Evolutionary conservation across 2,329 filamentous ascomycete species (phyloP), one percentile per base, ranked within the genome.

Genomic region (Bisporella sp.): DNA sequence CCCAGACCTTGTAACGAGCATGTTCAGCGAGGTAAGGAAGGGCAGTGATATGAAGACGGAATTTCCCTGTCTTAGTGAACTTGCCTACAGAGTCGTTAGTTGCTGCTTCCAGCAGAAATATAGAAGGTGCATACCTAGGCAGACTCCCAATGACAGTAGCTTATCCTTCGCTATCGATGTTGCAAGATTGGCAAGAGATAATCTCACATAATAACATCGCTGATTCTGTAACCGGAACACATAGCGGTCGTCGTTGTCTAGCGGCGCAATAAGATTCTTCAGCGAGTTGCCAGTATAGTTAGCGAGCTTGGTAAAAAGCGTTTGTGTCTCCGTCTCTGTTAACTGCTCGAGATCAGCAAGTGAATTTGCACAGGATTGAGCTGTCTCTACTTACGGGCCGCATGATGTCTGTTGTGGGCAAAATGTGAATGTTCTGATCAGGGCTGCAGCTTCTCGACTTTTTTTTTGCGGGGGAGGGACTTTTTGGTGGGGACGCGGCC

Each of bases 21-120:
- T 96, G 89, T 58, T 89, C 85, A 51, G 91, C 87, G 58, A 99
- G 85, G 56, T 96, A 81, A 56, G 90, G 86, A 52, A 99, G 76
- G 13, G 59, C 87, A 1, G 92, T 97, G 65, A 97, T 88, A 73
- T 96, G 91, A 49, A 99, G 76, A 48, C 92, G 77, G 74, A 99
- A 97, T 70, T 97, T 96, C 56, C 90, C 89, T 4, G 90, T 88
- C 76, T 96, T 97, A 55, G 91, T 96, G 73, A 96, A 95, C 68
- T 96, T 96, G 64, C 90, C 90, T 81, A 44, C 33, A 35, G n/a
- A 43, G 4, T n/a, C 42, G 39, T 63, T 52, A 62, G 60, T 35
- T 8, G 8, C 21, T 37, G 21, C 31, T 5, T 42, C 5, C 21
- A 6, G 44, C 8, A 4, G 21, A 21, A 8, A 13, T 7, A 41